Conservation (phyloP, 2,329 filamentous ascomycete genomes). For the Bipolaris oryzae region DNA sequence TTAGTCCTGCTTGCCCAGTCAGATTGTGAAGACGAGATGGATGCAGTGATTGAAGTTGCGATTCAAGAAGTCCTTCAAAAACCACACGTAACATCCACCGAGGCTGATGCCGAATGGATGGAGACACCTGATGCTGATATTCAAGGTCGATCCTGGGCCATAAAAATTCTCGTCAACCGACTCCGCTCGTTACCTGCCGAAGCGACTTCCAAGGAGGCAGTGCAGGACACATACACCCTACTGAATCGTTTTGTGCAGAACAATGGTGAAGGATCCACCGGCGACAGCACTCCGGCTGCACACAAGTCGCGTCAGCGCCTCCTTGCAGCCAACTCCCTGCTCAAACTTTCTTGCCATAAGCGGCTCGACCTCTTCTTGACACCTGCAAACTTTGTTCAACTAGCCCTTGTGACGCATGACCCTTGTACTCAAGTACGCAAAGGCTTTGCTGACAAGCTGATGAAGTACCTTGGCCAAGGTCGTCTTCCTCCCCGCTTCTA, state of each 20-base stretch:
- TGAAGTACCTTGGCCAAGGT: slow-evolving; percentile 82
- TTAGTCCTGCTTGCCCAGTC: slow-evolving; percentile 76
- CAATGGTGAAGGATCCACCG: slow-evolving; percentile 80
- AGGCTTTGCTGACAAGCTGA: slow-evolving; percentile 81
- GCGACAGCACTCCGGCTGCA: slow-evolving; percentile 70
- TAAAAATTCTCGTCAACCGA: slow-evolving; percentile 86
- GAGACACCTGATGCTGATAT: slow-evolving; percentile 78
- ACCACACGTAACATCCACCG: slow-evolving; percentile 61
- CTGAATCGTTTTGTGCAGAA: slow-evolving; percentile 76
- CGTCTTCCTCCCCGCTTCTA: slow-evolving; percentile 80
- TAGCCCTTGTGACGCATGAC: slow-evolving; percentile 84
- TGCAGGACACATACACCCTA: slow-evolving; percentile 75
- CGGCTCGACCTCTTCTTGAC: slow-evolving; percentile 77
- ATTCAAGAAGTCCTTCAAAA: slow-evolving; percentile 76
- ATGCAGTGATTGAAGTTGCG: slow-evolving; percentile 78
- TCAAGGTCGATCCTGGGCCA: slow-evolving; percentile 78
- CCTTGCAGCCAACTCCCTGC: slow-evolving; percentile 74
- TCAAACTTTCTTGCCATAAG: slow-evolving; percentile 83
- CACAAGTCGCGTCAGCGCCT: slow-evolving; percentile 84
- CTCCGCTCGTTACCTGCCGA: slow-evolving; percentile 66
- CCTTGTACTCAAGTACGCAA: slow-evolving; percentile 73
- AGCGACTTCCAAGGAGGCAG: slow-evolving; percentile 55
- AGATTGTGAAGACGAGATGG: slow-evolving; percentile 70
- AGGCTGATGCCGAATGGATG: slow-evolving; percentile 60
- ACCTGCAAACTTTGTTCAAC: slow-evolving; percentile 75